phyloP scores from a whole-genome alignment of 2,329 filamentous ascomycete species.

The Diaporthe citri region DNA sequence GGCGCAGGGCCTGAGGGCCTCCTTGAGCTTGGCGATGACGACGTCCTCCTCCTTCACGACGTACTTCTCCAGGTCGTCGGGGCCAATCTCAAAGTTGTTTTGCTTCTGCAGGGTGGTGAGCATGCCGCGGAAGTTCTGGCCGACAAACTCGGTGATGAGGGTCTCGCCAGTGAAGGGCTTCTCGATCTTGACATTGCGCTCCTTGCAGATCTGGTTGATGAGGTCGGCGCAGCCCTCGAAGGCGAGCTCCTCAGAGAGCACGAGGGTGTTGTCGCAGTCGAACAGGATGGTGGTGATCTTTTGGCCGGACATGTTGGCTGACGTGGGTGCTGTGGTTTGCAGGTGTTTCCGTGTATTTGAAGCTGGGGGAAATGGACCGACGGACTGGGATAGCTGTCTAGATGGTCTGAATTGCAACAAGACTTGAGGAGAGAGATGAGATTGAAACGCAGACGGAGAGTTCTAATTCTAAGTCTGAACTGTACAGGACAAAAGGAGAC shows the following conservation, averaged over 20 bases:
- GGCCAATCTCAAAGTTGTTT: conserved; percentile 77
- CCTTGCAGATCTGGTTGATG: conserved; percentile 85
- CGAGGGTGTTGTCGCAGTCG: conserved; percentile 92
- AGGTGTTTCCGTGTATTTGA: conserved; percentile 1
- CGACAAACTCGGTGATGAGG: conserved; percentile 89
- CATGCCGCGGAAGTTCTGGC: conserved; percentile 96
- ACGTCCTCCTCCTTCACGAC: conserved; percentile 83
- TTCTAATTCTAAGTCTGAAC: conserved; percentile 31
- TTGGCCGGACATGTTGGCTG: conserved; percentile 37
- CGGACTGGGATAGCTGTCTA: neutral
- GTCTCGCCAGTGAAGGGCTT: conserved; percentile 82
- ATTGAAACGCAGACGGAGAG: conserved; percentile 20
- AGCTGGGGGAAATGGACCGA: neutral
- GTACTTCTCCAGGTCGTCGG: conserved; percentile 79
- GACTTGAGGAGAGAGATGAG: neutral
- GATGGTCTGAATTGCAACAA: conserved; percentile 12
- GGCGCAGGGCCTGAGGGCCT: conserved; percentile 74
- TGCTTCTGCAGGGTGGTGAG: conserved; percentile 81
- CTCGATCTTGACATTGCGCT: conserved; percentile 62
- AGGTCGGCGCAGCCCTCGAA: conserved; percentile 93
- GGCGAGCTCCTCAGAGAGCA: conserved; percentile 89
- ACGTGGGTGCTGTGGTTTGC: neutral
- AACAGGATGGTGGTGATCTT: conserved; percentile 80
- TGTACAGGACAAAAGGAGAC: conserved; percentile 21
- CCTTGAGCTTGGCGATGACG: conserved; percentile 84